phyloP scores from a whole-genome alignment of 2,329 filamentous ascomycete genomes.

The Monascus ruber region DNA sequence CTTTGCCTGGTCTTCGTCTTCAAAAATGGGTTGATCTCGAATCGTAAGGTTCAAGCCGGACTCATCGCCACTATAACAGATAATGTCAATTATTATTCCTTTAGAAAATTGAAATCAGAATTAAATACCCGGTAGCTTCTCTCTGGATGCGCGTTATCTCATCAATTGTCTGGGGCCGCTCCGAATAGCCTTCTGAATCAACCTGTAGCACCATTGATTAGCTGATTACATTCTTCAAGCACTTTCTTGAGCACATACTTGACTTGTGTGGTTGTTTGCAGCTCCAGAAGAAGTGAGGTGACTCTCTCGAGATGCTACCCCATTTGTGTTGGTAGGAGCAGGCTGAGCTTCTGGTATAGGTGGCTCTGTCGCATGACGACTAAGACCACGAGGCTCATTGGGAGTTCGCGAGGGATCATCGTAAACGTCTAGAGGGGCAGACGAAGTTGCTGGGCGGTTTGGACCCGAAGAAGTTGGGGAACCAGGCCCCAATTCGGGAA shows the following conservation, averaged over 20 bases:
- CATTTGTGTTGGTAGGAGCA: conserved; percentile 16
- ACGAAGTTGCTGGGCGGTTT: conserved; percentile 21
- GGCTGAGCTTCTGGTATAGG: conserved; percentile 12
- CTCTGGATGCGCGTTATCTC: conserved; percentile 34
- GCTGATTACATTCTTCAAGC: background rate
- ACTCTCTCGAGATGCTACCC: conserved; percentile 9
- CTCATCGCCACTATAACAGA: conserved; percentile 26
- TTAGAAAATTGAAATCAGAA: background rate
- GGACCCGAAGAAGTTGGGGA: conserved; percentile 14
- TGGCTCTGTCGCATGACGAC: conserved; percentile 9
- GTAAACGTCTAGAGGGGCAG: conserved; percentile 14
- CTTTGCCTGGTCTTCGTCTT: conserved; percentile 39
- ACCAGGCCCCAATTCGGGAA: conserved; percentile 14
- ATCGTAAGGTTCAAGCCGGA: conserved; percentile 37
- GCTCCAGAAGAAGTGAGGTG: conserved; percentile 7
- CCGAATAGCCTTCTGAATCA: conserved; percentile 31
- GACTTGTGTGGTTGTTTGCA: conserved; percentile 12
- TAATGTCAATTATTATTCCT: conserved; percentile 7
- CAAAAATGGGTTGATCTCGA: conserved; percentile 38
- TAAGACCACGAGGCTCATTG: conserved; percentile 16
- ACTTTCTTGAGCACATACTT: conserved; percentile 7
- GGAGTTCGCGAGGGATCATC: conserved; percentile 12
- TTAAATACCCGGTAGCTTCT: conserved; percentile 31
- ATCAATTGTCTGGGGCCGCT: conserved; percentile 30
- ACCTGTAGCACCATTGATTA: conserved; percentile 10